Evolutionary conservation across 148 eudicot species (phyloP).

Genomic region (Rhododendron mucronatum): DNA sequence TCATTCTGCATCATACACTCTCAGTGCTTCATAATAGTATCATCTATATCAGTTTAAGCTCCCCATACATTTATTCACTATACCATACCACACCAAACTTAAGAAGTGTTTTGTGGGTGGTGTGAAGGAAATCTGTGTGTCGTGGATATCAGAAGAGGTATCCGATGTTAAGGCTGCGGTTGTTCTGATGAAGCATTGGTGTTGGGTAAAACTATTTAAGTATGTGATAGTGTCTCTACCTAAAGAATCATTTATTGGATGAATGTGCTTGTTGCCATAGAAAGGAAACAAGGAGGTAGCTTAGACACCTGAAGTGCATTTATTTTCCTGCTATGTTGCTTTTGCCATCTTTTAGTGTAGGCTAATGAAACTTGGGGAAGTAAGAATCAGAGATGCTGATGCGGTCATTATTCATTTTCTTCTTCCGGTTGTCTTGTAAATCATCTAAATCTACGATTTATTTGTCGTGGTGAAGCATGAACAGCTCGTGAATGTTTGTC

Average conservation of each 20-base stretch:
- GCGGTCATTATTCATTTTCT: neutral
- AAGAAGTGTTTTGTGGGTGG: neutral
- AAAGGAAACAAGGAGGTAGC: neutral
- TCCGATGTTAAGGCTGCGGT: neutral
- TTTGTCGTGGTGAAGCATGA: neutral
- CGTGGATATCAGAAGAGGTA: neutral
- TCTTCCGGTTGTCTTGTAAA: neutral
- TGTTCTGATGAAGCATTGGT: neutral
- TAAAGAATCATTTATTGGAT: neutral
- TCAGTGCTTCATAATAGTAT: too few relatives aligned
- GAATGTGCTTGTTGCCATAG: constrained; percentile 1
- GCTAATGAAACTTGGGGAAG: neutral
- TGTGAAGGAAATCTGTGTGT: neutral
- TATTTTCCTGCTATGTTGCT: neutral
- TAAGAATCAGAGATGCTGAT: neutral
- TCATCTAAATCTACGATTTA: neutral
- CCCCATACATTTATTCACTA: neutral
- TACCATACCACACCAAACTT: neutral
- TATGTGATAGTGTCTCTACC: neutral
- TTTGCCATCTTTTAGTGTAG: neutral
- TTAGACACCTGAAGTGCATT: neutral
- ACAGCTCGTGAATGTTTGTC: neutral
- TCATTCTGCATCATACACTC: too few relatives aligned
- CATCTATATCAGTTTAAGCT: neutral
- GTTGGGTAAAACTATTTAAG: neutral